phyloP scores from a whole-genome alignment of 169 alveolate species.

The Amoebophrya sp. region DNA sequence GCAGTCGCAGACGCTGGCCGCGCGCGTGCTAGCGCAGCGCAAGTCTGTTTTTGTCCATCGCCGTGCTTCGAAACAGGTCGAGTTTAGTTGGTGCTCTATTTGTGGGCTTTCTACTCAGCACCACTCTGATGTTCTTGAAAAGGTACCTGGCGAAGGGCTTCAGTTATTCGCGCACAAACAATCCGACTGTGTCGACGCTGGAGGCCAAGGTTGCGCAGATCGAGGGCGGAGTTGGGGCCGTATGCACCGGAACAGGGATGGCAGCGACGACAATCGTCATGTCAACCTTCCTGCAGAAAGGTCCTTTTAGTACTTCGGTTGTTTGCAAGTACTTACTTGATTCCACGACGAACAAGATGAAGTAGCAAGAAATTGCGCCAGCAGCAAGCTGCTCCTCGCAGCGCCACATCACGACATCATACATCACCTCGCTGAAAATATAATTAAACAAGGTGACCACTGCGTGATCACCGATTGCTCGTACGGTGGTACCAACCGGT shows the following conservation, averaged over 20 bases:
- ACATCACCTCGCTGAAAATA: too few relatives aligned
- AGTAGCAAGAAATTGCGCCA: too few relatives aligned
- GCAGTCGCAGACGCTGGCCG: too few relatives aligned
- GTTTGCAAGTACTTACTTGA: too few relatives aligned
- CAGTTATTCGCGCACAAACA: constrained; percentile 43
- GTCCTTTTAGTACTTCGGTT: not conserved
- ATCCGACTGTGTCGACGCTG: constrained; percentile 43
- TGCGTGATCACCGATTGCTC: constrained; percentile 40
- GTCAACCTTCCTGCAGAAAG: constrained; percentile 23
- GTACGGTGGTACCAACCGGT: constrained; percentile 49
- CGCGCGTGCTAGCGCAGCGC: too few relatives aligned
- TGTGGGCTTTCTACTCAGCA: too few relatives aligned
- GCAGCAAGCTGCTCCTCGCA: too few relatives aligned
- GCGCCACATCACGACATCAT: too few relatives aligned
- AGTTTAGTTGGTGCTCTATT: too few relatives aligned
- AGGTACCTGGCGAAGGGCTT: constrained; percentile 33
- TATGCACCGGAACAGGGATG: constrained; percentile 42
- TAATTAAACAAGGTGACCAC: constrained; percentile 28
- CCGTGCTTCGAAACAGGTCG: too few relatives aligned
- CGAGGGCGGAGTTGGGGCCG: constrained; percentile 40
- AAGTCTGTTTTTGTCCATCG: too few relatives aligned
- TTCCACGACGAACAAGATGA: too few relatives aligned
- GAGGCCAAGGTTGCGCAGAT: constrained; percentile 40
- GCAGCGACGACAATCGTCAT: constrained; percentile 42
- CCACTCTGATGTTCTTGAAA: not conserved